Base-by-base conservation (phyloP, 2,329 filamentous ascomycete genomes). In the Fusarium algeriense region DNA sequence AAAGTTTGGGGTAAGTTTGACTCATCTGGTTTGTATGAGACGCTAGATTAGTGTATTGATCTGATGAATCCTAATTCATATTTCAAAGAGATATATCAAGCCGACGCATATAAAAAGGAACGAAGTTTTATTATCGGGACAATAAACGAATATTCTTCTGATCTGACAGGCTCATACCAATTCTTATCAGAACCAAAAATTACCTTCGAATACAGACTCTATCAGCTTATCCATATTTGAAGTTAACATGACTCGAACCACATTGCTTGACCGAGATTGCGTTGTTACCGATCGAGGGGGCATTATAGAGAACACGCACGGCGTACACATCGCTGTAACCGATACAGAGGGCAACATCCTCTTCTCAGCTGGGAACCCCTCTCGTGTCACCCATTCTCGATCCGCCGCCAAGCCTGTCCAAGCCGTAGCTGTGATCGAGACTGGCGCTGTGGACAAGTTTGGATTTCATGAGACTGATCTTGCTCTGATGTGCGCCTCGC, bases 361-460 rank as follows among this genome's bases (percentile, higher is more conserved):
- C 23, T 83, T 75, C 62, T 62, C 76, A 3, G 77, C 83, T 20
- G 84, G 85, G 20, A 78, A 85, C 45, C 81, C 84, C 1, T 67
- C 60, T 1, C 79, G 84, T 6, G 50, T 83, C 14, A 86, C 84
- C 0, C 78, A 86, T 7, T 76, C 78, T 26, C 81, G 84, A 19
- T 86, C 85, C 7, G 79, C 83, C 5, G 81, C 81, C n/a, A 86
- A 86, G 57, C 83, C 83, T 1, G 79, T 78, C 0, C 84, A 86
- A 69, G 81, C 83, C 1, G 77, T 86, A 8, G 82, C 83, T 7
- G 78, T 86, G 7, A 64, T 84, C 1, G 81, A 85, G 58, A 84
- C 82, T 0, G 82, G 82, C 0, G 80, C 73, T 2, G 73, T 81
- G 26, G 79, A 84, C 4, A 61, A 73, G 12, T 82, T 76, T 54